A percentile compares a stretch with the other conserved stretches of the same genome.
Evolutionary conservation across 2,329 filamentous ascomycete species (phyloP).

Genomic region (Remersonia thermophila): DNA sequence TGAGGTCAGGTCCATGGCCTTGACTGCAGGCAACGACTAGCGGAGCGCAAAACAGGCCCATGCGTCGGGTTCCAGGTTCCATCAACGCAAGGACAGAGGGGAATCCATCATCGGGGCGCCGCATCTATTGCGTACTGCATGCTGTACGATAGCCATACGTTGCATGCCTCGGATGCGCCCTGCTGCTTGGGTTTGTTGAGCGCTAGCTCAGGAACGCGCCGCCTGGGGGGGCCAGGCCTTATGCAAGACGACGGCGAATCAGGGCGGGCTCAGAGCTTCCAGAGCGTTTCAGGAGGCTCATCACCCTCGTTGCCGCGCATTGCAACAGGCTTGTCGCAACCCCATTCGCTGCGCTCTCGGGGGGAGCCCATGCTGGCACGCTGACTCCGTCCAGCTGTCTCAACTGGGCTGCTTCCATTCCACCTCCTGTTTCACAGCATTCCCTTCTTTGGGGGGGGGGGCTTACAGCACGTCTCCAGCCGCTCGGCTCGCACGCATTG

Average conservation of each 20-base stretch:
- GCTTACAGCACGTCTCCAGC: no score
- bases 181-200: neutral
- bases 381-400: neutral
- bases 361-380: constrained; percentile 1
- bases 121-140: no score
- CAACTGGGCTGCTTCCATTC: neutral
- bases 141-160: no score
- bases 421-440: constrained; percentile 6
- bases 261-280: constrained; percentile 6
- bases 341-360: constrained; percentile 5
- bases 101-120: no score
- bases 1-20: no score
- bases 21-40: no score
- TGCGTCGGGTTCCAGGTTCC: no score
- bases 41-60: no score
- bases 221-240: neutral
- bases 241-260: constrained; percentile 7
- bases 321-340: constrained; percentile 2
- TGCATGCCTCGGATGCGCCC: no score
- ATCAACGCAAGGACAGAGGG: no score
- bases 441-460: no score
- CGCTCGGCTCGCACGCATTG: no score
- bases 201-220: constrained; percentile 3
- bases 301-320: neutral
- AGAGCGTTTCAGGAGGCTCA: constrained; percentile 10